Evolutionary conservation across 768 basidiomycete species (phyloP), one percentile per base, ranked within the genome.

Genomic region (Tremella yokohamensis): DNA sequence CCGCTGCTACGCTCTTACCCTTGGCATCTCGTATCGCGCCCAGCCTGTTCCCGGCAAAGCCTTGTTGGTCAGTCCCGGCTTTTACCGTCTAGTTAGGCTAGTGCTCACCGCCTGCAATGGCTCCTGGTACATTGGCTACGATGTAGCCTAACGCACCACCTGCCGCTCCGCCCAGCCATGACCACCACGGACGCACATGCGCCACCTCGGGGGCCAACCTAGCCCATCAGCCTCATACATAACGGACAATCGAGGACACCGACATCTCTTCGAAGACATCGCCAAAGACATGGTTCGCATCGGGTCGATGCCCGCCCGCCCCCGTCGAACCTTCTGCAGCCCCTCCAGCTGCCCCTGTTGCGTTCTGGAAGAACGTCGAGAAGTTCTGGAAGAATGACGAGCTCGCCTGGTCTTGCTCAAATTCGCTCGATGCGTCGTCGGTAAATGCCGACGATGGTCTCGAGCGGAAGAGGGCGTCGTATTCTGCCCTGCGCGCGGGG

Each of bases 11-110:
- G 61, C 87, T 87, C 81, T 89, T 90, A 9, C 92, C 79, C 79
- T 97, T 97, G 2, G 92, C 92, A 70, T 97, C 92, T 57, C 92
- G 81, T 48, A 97, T 81, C 2, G 91, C 90, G 42, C 92, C 92
- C 25, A 96, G 78, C n/a, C 89, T 81, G 72, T 92, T 94, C 0
- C 92, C 92, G 0, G 90, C 89, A 64, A 86, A 83, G 2, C 87
- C 75, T 75, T 47, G 3, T 16, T 18, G 56, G 29, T 34, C 29
- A 34, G 29, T 34, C 29, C 29, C 29, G 29, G 4, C 29, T 34
- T 34, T 11, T 34, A 34, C 29, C n/a, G n/a, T n/a, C n/a, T n/a
- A n/a, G n/a, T n/a, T n/a, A n/a, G n/a, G n/a, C n/a, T n/a, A n/a
- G n/a, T n/a, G n/a, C 69, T 39, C 40, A 75, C 72, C 89, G 51